These are phyloP conservation scores for Trapa incisa DNA, from an alignment of 345 rosid genomes.

Conservation along the genomic window DNA sequence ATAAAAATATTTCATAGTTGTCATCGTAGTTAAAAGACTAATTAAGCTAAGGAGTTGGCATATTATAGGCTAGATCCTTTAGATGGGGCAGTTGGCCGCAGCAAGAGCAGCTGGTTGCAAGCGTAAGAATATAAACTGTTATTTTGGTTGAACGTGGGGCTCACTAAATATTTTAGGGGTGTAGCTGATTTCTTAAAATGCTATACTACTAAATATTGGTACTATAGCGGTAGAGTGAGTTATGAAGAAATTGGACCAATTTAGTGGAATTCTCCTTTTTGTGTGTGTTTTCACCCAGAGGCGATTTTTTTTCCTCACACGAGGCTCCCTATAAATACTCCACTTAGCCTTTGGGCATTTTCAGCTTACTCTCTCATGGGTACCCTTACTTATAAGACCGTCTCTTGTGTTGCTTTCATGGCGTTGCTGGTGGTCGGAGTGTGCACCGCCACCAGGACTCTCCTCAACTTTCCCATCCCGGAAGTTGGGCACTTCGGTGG, in stretches of 20 bases:
- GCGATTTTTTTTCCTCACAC: slow-evolving; percentile 7
- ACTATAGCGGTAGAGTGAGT: neutral
- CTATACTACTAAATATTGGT: neutral
- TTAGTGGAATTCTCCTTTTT: neutral
- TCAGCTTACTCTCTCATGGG: slow-evolving; percentile 17
- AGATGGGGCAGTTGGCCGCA: too few species aligned
- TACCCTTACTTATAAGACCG: slow-evolving; percentile 1
- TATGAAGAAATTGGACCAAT: slow-evolving; percentile 3
- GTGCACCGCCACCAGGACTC: slow-evolving; percentile 28
- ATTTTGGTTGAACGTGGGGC: slow-evolving; percentile 11
- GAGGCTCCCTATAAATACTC: slow-evolving; percentile 20
- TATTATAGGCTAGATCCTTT: too few species aligned
- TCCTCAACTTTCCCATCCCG: slow-evolving; percentile 16
- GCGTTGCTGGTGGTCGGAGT: slow-evolving; percentile 21
- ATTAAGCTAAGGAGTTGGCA: too few species aligned
- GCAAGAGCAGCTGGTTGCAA: too few species aligned
- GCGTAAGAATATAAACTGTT: neutral
- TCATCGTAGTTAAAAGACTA: too few species aligned
- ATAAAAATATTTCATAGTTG: too few species aligned
- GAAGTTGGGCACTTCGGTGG: slow-evolving; percentile 14
- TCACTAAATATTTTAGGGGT: slow-evolving; percentile 7
- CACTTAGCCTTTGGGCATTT: slow-evolving; percentile 1
- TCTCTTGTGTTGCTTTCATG: slow-evolving; percentile 13
- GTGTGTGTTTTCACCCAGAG: slow-evolving; percentile 10
- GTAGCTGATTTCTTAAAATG: too few species aligned